A percentile compares a stretch with the other conserved stretches of the same genome.
Conservation (phyloP, 2,329 filamentous ascomycete genomes). For the Neoscytalidium dimidiatum region DNA sequence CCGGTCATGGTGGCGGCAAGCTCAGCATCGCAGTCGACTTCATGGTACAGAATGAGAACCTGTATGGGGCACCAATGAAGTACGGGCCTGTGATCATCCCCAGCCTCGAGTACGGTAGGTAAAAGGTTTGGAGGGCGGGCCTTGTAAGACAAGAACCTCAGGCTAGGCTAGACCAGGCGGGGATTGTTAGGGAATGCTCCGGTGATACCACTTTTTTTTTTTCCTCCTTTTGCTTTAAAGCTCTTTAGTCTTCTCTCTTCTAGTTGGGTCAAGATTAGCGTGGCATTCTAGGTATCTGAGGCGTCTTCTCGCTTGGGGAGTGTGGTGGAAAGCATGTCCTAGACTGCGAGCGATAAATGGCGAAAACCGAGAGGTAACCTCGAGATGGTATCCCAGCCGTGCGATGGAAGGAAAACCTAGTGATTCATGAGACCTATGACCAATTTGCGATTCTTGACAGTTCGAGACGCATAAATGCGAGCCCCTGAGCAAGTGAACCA, state of each 20-base stretch:
- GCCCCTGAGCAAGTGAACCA: conserved; percentile 1
- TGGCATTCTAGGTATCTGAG: not conserved
- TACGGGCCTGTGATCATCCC: conserved; percentile 97
- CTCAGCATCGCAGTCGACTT: conserved; percentile 93
- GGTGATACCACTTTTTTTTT: conserved; percentile 15
- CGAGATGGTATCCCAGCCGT: not conserved
- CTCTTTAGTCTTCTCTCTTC: not conserved
- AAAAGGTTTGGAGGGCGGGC: conserved; percentile 4
- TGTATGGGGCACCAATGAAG: conserved; percentile 81
- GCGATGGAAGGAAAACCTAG: not conserved
- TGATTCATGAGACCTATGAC: not conserved
- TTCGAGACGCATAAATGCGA: not conserved
- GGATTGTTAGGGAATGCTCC: not conserved
- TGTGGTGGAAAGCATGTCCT: not conserved
- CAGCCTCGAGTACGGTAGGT: conserved; percentile 57
- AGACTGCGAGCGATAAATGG: not conserved
- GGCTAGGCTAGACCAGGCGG: not conserved
- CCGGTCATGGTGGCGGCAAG: conserved; percentile 45
- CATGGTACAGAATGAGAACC: conserved; percentile 89
- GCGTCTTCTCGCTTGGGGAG: not conserved
- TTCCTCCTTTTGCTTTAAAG: too few relatives aligned
- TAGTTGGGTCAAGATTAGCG: not conserved
- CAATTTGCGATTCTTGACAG: not conserved
- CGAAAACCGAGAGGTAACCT: not conserved
- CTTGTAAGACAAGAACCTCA: not conserved